Base-by-base conservation (phyloP, 768 basidiomycete species). In the Pulveroboletus sp. region DNA sequence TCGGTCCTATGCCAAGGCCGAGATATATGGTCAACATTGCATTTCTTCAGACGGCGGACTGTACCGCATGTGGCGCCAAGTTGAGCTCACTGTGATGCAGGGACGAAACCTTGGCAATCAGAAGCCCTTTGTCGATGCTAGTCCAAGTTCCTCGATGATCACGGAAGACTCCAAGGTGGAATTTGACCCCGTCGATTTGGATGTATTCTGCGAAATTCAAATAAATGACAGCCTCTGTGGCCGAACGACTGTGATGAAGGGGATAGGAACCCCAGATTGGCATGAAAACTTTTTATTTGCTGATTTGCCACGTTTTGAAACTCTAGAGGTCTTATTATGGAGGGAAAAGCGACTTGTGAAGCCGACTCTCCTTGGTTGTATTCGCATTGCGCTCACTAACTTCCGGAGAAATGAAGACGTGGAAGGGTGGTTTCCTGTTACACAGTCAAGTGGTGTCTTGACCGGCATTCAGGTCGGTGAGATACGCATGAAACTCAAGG, bases 11-110 rank as follows among this genome's bases (percentile, higher is more conserved):
- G 84, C 92, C 11, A 76, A 77, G 44, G 85, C 89, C 1, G 90
- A 92, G 66, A 80, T 86, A 47, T 89, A 90, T 61, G 89, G 85
- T 31, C 73, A 75, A 56, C 70, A 76, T 63, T 72, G 75, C 56
- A 72, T 73, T 35, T 73, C 79, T 18, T 60, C 67, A 44, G 83
- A 83, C 52, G 86, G 85, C 38, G 89, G 89, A 7, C 79, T 86
- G 10, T 91, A 89, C 68, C 83, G 91, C 47, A 86, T 93, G 80
- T 93, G 88, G 86, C 77, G 92, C 44, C 86, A 88, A 64, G 76
- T 93, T 21, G 81, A 88, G 54, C 71, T 93, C 24, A 78, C 79
- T 28, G 74, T 90, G 47, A 73, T 85, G 35, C 85, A 89, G 67
- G 89, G 82, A 11, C 81, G 89, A 36, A 83, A 84, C 59, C 72